A percentile compares a stretch with the other conserved stretches of the same genome.
Conservation (phyloP, 2,329 filamentous ascomycete genomes). For the Cryphonectria japonica region DNA sequence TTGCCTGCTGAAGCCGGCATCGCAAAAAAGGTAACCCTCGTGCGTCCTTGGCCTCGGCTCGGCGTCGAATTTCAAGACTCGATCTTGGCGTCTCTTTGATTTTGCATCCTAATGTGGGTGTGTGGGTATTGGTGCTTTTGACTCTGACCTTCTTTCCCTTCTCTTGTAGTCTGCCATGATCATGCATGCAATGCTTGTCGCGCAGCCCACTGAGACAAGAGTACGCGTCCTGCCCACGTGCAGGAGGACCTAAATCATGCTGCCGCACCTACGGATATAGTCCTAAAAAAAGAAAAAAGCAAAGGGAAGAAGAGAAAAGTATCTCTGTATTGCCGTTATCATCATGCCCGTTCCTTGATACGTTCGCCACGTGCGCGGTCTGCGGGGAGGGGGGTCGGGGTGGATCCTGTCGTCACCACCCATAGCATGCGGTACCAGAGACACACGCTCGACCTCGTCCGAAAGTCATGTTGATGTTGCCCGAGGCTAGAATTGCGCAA, state of each 20-base stretch:
- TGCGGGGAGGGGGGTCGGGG: not conserved
- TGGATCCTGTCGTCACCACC: slow-evolving; percentile 1
- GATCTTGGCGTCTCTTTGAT: not conserved
- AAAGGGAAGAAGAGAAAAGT: not conserved
- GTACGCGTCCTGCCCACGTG: not conserved
- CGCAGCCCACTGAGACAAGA: not conserved
- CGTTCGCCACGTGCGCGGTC: not conserved
- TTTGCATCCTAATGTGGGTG: not conserved
- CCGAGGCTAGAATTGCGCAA: slow-evolving; percentile 15
- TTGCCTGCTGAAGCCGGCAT: not conserved
- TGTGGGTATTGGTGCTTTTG: not conserved
- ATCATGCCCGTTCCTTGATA: not conserved
- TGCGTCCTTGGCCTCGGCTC: not conserved
- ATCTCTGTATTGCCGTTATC: not conserved
- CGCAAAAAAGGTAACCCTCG: not conserved
- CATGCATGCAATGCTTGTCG: not conserved
- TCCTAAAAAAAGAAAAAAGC: not conserved
- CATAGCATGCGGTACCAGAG: not conserved
- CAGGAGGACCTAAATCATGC: not conserved
- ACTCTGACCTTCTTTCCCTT: not conserved
- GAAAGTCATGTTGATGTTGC: slow-evolving; percentile 3
- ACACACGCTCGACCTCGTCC: not conserved
- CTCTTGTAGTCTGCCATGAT: not conserved
- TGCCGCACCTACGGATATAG: not conserved
- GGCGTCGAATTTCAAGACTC: not conserved